A percentile compares a stretch with the other conserved stretches of the same genome.
Conservation (phyloP, 2,329 filamentous ascomycete genomes). For the Ascochyta viciae-villosae region DNA sequence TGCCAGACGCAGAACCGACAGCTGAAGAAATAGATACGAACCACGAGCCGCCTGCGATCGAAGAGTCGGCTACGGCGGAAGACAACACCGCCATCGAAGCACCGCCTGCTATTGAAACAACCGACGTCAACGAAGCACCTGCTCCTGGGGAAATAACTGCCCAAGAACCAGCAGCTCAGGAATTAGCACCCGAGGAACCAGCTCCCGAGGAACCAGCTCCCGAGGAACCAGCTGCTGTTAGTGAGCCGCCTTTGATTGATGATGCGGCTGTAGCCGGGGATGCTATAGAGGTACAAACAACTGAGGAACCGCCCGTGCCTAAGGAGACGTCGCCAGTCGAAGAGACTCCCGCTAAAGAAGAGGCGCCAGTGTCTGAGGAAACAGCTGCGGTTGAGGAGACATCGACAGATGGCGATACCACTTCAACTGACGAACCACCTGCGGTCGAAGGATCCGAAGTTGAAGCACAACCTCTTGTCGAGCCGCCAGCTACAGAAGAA, state of each 20-base stretch:
- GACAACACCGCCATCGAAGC: background rate
- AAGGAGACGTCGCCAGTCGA: background rate
- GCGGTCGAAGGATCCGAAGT: background rate
- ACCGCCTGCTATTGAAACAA: background rate
- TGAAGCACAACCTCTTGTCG: background rate
- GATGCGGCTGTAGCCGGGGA: background rate
- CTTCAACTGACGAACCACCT: background rate
- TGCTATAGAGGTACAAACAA: background rate
- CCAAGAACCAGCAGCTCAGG: background rate
- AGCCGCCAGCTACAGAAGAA: background rate
- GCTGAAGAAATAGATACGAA: background rate
- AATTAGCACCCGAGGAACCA: background rate
- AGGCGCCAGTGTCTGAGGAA: background rate
- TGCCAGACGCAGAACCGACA: background rate
- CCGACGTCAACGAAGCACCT: background rate
- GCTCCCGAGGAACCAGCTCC: background rate
- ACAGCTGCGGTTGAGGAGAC: background rate
- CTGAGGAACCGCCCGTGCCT: background rate
- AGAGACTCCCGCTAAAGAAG: background rate
- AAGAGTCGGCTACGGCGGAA: background rate
- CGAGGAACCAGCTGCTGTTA: background rate
- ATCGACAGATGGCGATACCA: background rate
- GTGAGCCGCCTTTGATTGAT: background rate
- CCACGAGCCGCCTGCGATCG: background rate
- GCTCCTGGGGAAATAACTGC: background rate